These are phyloP conservation scores for Vigna angularis DNA, from an alignment of 306 rosid genomes.

Conservation along the genomic window DNA sequence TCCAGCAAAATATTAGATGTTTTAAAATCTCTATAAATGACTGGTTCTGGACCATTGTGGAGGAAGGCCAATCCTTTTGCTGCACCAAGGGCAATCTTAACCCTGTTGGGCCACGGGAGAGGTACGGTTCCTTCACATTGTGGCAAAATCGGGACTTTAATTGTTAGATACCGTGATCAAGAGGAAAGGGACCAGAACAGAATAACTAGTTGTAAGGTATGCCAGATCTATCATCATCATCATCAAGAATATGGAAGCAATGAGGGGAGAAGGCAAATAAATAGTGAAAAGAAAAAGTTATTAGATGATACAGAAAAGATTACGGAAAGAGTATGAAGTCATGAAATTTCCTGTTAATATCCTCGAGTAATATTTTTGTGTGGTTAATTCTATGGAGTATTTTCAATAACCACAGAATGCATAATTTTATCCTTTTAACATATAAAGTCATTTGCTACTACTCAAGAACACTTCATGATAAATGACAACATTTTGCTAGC, in stretches of 20 bases:
- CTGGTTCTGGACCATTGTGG: constrained; percentile 92
- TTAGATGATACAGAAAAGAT: constrained; percentile 1
- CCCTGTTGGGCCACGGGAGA: constrained; percentile 93
- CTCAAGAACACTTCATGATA: constrained; percentile 22
- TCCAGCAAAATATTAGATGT: constrained; percentile 97
- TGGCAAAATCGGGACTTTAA: constrained; percentile 50
- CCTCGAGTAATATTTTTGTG: constrained; percentile 1
- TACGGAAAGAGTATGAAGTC: neutral
- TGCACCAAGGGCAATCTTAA: constrained; percentile 93
- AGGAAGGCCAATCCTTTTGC: constrained; percentile 98
- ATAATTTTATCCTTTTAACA: constrained; percentile 1
- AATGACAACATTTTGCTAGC: constrained; percentile 1
- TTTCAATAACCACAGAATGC: constrained; percentile 2
- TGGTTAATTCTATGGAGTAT: constrained; percentile 1
- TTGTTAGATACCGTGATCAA: constrained; percentile 31
- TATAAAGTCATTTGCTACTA: constrained; percentile 9
- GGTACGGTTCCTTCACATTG: constrained; percentile 88
- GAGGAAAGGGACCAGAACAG: constrained; percentile 24
- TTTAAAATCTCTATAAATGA: constrained; percentile 96
- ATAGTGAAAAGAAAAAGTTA: neutral
- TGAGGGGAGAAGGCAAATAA: constrained; percentile 10
- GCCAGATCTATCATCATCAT: constrained; percentile 31
- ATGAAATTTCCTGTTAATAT: constrained; percentile 11
- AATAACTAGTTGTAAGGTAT: neutral
- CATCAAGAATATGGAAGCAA: constrained; percentile 13